Evolutionary conservation across 176 grass and related monocot genomes (phyloP), one percentile per base, ranked within the genome.

Genomic region (Coix lacrymajobi): DNA sequence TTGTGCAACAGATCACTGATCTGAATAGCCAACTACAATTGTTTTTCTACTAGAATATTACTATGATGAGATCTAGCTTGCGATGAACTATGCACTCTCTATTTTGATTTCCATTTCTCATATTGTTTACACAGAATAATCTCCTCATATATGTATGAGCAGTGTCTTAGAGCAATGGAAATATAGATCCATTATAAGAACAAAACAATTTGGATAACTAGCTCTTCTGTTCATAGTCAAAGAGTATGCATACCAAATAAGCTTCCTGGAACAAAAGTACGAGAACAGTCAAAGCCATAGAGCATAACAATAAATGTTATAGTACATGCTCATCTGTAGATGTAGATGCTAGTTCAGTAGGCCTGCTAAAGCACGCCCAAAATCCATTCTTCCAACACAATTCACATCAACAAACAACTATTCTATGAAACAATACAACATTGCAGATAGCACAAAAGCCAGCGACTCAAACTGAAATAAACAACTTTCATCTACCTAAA

Each of bases 61-160:
- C 33, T 28, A 66, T 28, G 14, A 74, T 40, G 38, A 57, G 11
- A 83, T 36, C 31, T 29, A 73, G 4, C 16, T 66, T 62, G 40
- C 28, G 60, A 32, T 49, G 57, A 58, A 66, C 51, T n/a, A 32
- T 19, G 31, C 54, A 38, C n/a, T 82, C 22, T 12, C 38, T 22
- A 54, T 46, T 25, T 58, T 29, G 4, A 44, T 73, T 85, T 72
- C 71, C 65, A 86, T 82, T 78, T 48, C 65, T 78, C 49, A n/a
- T 33, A 39, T 11, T 79, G 22, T 75, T 49, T 58, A 67, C 0
- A 22, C 10, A 34, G 2, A 82, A 26, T 17, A 16, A 51, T 51
- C 37, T 70, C 66, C 25, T 70, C 40, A 45, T n/a, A 69, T n/a
- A 37, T 58, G 54, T 58, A 58, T 25, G 40, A 34, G 62, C 17